A percentile compares a stretch with the other conserved stretches of the same genome.
These are phyloP conservation scores for Coniferiporia sulphurascens DNA, from an alignment of 1,284 basidiomycete genomes.

Conservation along the genomic window DNA sequence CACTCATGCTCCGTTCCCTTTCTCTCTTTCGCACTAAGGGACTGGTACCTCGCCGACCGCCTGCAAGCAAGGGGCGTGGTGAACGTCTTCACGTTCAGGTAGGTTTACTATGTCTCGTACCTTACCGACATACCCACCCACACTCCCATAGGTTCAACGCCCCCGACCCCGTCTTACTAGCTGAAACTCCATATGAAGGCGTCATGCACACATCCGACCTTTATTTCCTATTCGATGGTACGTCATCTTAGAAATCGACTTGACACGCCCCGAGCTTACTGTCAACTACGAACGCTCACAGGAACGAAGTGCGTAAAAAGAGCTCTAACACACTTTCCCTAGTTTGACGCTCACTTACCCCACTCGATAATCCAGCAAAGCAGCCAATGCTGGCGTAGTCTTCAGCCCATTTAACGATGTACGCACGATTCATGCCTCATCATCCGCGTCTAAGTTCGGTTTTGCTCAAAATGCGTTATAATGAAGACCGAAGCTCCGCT, in stretches of 20 bases:
- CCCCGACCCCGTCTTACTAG: constrained; percentile 36
- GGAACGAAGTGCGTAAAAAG: constrained; percentile 32
- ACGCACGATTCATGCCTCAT: constrained; percentile 16
- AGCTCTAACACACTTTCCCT: neutral
- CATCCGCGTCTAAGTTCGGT: neutral
- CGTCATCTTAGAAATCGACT: constrained; percentile 13
- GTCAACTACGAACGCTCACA: constrained; percentile 8
- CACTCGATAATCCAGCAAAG: neutral
- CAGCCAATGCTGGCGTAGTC: constrained; percentile 31
- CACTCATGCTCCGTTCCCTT: neutral
- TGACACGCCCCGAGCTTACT: neutral
- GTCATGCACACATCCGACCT: constrained; percentile 43
- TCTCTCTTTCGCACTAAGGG: constrained; percentile 28
- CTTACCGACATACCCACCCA: too few species aligned
- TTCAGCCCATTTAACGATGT: constrained; percentile 38
- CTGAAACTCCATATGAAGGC: constrained; percentile 34
- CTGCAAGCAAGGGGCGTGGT: constrained; percentile 28
- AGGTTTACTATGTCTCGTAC: neutral
- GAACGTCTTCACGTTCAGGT: constrained; percentile 31
- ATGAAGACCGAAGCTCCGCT: constrained; percentile 36
- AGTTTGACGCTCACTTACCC: neutral
- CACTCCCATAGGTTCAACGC: constrained; percentile 21
- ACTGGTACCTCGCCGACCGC: constrained; percentile 36
- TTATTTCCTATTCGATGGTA: constrained; percentile 41
- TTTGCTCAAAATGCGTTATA: neutral